Base-by-base conservation (phyloP, 2,329 filamentous ascomycete genomes). In the Cryoendolithus antarcticus region DNA sequence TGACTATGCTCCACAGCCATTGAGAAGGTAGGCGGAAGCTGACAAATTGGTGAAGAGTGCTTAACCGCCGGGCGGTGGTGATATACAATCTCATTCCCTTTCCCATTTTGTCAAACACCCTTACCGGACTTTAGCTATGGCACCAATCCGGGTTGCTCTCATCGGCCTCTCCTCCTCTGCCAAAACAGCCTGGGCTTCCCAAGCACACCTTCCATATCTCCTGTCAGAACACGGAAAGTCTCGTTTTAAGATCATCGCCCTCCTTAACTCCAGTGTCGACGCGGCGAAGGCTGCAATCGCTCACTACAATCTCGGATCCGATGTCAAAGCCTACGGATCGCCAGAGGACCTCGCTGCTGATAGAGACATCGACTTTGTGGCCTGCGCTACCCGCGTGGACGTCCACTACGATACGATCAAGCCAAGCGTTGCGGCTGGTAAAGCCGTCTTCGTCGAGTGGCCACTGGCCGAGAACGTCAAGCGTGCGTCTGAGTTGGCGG, bases 171-270 rank as follows among this genome's bases (percentile, higher is more conserved):
- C 72, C 1, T 59, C 68, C 39, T 62, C 63, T 2, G 67, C 70
- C 36, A 62, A 62, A 27, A 65, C 63, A 4, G 65, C 66, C 0
- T 80, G 75, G 75, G 74, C 72, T 2, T 62, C 59, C 28, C 48
- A 51, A 21, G 73, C 69, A 2, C 76, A 80, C 48, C 65, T 80
- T 0, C 73, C 77, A 0, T 78, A 77, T 51, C 67, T 80, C 3
- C 70, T 70, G 0, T 54, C 64, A 0, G 64, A 66, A 5, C 61
- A 60, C 10, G 49, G 51, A 2, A 55, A 55, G 1, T 37, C 56
- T 2, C 52, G 59, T 4, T 72, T 70, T 50, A 54, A 63, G 24
- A 64, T 73, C 42, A 61, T 63, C n/a, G 69, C 69, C 6, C 56
- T 73, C 1, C 63, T 65, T 46, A 73, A 72, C 52, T 66, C 63